A percentile compares a stretch with the other conserved stretches of the same genome.
Conservation (phyloP, 768 basidiomycete genomes). For the Megacollybia marginata region DNA sequence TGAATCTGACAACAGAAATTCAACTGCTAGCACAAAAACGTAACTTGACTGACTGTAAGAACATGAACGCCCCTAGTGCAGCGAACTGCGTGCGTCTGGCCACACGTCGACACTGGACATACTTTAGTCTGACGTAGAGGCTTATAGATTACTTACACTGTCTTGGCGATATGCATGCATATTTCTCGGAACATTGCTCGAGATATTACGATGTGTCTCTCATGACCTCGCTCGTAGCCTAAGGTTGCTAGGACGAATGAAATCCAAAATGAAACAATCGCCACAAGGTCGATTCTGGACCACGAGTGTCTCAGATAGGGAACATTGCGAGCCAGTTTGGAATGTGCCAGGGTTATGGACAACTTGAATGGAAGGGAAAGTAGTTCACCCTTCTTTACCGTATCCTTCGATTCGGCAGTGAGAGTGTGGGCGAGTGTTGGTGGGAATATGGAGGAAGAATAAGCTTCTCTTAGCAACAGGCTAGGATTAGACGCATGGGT, state of each 20-base stretch:
- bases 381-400: slow-evolving; percentile 1
- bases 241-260: slow-evolving; percentile 60
- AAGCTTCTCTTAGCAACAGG: slow-evolving; percentile 18
- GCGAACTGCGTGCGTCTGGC: too few relatives aligned
- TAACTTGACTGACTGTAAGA: too few relatives aligned
- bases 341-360: slow-evolving; percentile 45
- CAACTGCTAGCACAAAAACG: too few relatives aligned
- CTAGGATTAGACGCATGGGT: not conserved
- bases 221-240: slow-evolving; percentile 54
- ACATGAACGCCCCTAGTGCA: too few relatives aligned
- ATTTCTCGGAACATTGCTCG: too few relatives aligned
- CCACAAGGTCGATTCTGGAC: slow-evolving; percentile 85
- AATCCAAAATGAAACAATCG: slow-evolving; percentile 84
- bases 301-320: slow-evolving; percentile 92
- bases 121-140: too few relatives aligned
- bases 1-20: too few relatives aligned
- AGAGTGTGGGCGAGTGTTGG: not conserved
- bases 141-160: too few relatives aligned
- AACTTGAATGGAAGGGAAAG: slow-evolving; percentile 58
- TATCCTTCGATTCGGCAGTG: not conserved
- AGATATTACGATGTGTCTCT: slow-evolving; percentile 77
- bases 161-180: too few relatives aligned
- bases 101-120: too few relatives aligned
- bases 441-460: slow-evolving; percentile 13
- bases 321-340: slow-evolving; percentile 57